phyloP scores from a whole-genome alignment of 306 rosid species.

The Quercus cerris region DNA sequence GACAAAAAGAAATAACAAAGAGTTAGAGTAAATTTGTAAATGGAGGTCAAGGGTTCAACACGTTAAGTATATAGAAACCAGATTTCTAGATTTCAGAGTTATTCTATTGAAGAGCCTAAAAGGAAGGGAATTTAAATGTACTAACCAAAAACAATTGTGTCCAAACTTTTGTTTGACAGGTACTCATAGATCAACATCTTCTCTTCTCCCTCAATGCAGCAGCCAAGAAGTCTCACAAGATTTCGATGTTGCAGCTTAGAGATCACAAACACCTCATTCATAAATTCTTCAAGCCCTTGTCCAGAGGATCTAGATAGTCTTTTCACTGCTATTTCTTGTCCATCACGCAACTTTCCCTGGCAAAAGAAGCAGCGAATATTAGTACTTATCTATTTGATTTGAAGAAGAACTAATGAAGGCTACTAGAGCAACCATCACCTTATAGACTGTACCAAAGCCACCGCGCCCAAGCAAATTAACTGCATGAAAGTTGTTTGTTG shows the following conservation, averaged over 20 bases:
- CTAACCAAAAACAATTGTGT: conserved; percentile 17
- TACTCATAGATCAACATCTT: conserved; percentile 16
- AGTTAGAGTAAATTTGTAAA: no score
- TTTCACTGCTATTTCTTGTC: conserved; percentile 44
- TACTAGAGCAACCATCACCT: background rate
- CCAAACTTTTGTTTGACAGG: conserved; percentile 40
- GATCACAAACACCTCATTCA: conserved; percentile 14
- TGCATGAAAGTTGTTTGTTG: conserved; percentile 6
- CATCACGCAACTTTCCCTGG: conserved; percentile 33
- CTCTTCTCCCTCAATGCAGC: conserved; percentile 17
- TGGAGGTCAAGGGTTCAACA: no score
- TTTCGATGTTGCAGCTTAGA: conserved; percentile 15
- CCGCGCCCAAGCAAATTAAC: conserved; percentile 10
- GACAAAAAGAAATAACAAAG: background rate
- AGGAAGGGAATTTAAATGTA: background rate
- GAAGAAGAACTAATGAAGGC: background rate
- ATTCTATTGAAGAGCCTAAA: no score
- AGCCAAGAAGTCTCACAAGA: conserved; percentile 16
- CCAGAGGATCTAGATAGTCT: conserved; percentile 40
- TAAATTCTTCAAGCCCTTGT: conserved; percentile 48
- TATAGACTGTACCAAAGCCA: conserved; percentile 13
- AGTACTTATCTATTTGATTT: no score
- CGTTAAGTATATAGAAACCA: no score
- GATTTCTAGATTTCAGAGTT: no score
- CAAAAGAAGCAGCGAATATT: background rate